Conservation (phyloP, 1,284 basidiomycete genomes). For the Wallemia mellicola region DNA sequence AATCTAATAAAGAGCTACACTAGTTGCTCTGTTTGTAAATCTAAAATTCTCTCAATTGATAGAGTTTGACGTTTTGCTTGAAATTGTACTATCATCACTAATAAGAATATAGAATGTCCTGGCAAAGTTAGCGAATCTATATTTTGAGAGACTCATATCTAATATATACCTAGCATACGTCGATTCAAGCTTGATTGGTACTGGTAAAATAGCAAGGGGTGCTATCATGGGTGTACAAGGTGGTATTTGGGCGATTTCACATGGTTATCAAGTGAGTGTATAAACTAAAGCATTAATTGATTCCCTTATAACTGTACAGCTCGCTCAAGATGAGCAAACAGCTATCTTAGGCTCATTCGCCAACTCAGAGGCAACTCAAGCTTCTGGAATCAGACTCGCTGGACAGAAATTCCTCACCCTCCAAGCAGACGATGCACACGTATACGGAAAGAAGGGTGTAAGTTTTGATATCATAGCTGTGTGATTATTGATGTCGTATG, state of each 20-base stretch:
- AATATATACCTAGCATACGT: slow-evolving; percentile 61
- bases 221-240: slow-evolving; percentile 62
- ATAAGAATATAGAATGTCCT: not conserved
- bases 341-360: slow-evolving; percentile 28
- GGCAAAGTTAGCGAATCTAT: not conserved
- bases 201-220: slow-evolving; percentile 39
- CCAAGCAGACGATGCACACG: slow-evolving; percentile 25
- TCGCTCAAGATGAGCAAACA: slow-evolving; percentile 43
- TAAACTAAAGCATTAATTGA: not conserved
- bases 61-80: not conserved
- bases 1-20: not conserved
- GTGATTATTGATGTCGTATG: not conserved
- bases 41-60: not conserved
- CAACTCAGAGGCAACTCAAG: slow-evolving; percentile 21
- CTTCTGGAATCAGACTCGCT: slow-evolving; percentile 33
- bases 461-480: too few relatives aligned
- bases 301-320: slow-evolving; percentile 19
- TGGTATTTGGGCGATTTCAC: slow-evolving; percentile 55
- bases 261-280: slow-evolving; percentile 38
- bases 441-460: slow-evolving; percentile 59
- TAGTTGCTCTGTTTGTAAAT: not conserved
- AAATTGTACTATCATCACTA: too few relatives aligned
- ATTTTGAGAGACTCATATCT: too few relatives aligned
- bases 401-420: slow-evolving; percentile 58
- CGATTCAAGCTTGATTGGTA: slow-evolving; percentile 52